Conservation (phyloP, 2,329 filamentous ascomycete genomes). For the Cercospora sp. region DNA sequence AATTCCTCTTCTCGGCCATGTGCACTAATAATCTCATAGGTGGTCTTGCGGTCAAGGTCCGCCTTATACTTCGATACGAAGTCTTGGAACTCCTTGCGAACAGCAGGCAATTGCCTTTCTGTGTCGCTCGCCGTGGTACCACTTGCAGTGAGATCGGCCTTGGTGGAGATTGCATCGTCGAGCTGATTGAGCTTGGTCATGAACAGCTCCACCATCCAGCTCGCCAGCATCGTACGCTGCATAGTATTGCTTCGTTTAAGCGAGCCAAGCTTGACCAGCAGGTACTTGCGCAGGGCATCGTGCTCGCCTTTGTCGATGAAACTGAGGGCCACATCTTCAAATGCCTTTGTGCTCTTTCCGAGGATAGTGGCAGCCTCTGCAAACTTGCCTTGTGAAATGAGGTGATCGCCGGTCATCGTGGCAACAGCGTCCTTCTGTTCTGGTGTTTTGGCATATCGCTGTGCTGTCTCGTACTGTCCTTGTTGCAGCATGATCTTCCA, state of each 20-base stretch:
- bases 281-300: slow-evolving; percentile 86
- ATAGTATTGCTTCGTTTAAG: slow-evolving; percentile 83
- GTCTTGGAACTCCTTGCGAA: slow-evolving; percentile 79
- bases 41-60: slow-evolving; percentile 86
- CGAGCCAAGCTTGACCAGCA: slow-evolving; percentile 76
- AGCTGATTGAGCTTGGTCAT: slow-evolving; percentile 96
- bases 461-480: slow-evolving; percentile 83
- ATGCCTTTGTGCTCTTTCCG: slow-evolving; percentile 92
- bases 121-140: slow-evolving; percentile 64
- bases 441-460: slow-evolving; percentile 77
- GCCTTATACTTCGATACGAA: slow-evolving; percentile 82
- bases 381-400: slow-evolving; percentile 79
- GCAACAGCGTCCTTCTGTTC: slow-evolving; percentile 88
- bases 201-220: slow-evolving; percentile 92
- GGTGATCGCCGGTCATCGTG: slow-evolving; percentile 84
- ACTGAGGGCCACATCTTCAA: slow-evolving; percentile 88
- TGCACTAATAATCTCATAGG: slow-evolving; percentile 93
- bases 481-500: slow-evolving; percentile 91
- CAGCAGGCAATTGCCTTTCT: slow-evolving; percentile 66
- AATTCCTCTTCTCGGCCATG: slow-evolving; percentile 93
- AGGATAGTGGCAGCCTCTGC: slow-evolving; percentile 85
- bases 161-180: slow-evolving; percentile 89
- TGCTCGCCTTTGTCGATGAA: slow-evolving; percentile 89
- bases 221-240: slow-evolving; percentile 93
- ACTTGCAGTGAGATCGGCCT: slow-evolving; percentile 69